Evolutionary conservation across 345 rosid species (phyloP), one percentile per base, ranked within the genome.

Genomic region (Barbarea vulgaris): DNA sequence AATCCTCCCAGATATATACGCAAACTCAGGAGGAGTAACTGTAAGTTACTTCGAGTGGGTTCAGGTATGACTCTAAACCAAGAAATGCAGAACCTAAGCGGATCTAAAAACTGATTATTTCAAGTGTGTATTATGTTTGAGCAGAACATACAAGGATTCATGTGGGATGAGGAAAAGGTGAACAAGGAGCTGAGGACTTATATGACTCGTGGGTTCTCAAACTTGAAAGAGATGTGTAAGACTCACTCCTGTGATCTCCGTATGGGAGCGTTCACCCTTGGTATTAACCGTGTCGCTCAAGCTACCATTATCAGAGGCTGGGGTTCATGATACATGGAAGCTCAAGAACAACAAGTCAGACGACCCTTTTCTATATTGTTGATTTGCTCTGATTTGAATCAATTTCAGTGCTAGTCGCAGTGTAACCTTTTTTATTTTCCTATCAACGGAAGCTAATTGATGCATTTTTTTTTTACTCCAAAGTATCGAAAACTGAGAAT

Each of bases 31-130:
- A 64, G 97, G 99, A 76, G 99, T 95, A 18, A 92, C 97, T 5
- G 97, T 95, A 51, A 95, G 97, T 72, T 90, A 95, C 93, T 95
- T 95, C 28, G 99, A 95, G 80, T 95, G 97, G 99, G 99, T 91
- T 77, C 97, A 91, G 97, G 98, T 91, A 87, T 27, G 30, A 13
- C 27, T 33, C 17, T 21, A 56, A 46, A 62, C 53, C 27, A 44
- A 64, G 14, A 70, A 70, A 33, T 70, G 18, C 11, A 33, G 7
- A 21, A 62, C 24, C 52, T 58, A 14, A 59, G 10, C 14, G 24
- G 36, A 57, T 33, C 27, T 33, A 18, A 31, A 24, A 28, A 64
- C 39, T 44, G 64, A 44, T 25, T 18, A 22, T 9, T 37, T 37
- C 7, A 4, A n/a, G n/a, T n/a, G n/a, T 42, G 50, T 17, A 46